These are phyloP conservation scores for Pythium sp. DNA, from an alignment of 352 stramenopile species.

Conservation along the genomic window DNA sequence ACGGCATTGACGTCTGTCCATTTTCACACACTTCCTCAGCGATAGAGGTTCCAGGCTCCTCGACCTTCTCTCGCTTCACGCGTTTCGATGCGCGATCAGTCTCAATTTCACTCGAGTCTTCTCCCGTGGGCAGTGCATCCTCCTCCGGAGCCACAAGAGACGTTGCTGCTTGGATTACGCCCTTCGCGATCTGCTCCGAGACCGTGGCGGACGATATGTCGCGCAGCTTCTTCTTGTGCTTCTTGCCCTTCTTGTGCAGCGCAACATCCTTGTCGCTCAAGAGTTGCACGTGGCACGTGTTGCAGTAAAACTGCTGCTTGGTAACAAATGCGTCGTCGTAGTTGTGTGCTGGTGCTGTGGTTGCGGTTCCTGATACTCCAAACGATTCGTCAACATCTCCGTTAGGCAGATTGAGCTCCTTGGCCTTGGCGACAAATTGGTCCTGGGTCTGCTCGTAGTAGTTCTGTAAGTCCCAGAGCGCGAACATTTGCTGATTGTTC, in stretches of 20 bases:
- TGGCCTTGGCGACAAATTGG: slow-evolving; percentile 41
- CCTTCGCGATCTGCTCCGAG: slow-evolving; percentile 42
- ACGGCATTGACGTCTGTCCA: neutral
- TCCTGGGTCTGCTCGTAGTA: slow-evolving; percentile 57
- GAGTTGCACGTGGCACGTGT: slow-evolving; percentile 64
- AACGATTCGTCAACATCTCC: slow-evolving; percentile 37
- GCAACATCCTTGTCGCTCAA: slow-evolving; percentile 73
- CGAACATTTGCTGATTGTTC: slow-evolving; percentile 68
- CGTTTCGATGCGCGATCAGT: slow-evolving; percentile 22
- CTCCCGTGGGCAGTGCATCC: neutral
- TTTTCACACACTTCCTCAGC: too few species aligned
- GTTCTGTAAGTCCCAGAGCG: slow-evolving; percentile 59
- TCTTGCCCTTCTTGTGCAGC: slow-evolving; percentile 76
- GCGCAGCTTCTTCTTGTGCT: slow-evolving; percentile 79
- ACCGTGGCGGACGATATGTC: slow-evolving; percentile 43
- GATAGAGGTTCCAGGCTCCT: neutral
- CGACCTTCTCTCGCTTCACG: slow-evolving; percentile 21
- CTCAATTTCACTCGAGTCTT: neutral
- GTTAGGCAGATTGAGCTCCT: slow-evolving; percentile 26
- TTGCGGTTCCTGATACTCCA: neutral
- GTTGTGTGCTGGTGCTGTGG: slow-evolving; percentile 16
- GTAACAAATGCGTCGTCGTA: slow-evolving; percentile 47
- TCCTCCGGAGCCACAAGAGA: neutral
- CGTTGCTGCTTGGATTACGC: slow-evolving; percentile 15
- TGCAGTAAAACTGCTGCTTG: slow-evolving; percentile 63